Conservation (phyloP, 1,284 basidiomycete species). For the Fomitopsis schrenkii region DNA sequence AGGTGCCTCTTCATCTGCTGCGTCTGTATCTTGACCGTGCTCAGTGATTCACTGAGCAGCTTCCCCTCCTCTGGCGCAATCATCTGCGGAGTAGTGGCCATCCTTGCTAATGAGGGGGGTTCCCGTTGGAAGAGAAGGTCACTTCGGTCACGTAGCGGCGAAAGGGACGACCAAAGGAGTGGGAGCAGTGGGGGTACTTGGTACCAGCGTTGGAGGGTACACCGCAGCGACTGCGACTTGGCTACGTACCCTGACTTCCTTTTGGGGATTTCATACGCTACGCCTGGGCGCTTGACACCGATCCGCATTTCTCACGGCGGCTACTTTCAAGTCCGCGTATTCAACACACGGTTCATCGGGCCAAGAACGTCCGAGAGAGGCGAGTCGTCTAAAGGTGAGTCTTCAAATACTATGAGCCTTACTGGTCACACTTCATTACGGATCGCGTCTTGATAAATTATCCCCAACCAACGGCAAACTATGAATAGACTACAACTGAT, state of each 20-base stretch:
- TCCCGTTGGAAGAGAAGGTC: neutral
- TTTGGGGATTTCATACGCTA: neutral
- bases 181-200: neutral
- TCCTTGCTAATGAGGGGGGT: neutral
- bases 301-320: neutral
- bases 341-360: too few relatives aligned
- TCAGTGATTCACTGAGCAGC: constrained; percentile 76
- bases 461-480: too few relatives aligned
- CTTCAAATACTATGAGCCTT: too few relatives aligned
- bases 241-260: neutral
- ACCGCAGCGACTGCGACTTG: neutral
- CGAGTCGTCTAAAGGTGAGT: too few relatives aligned
- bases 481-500: too few relatives aligned
- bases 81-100: constrained; percentile 15
- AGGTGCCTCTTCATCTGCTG: constrained; percentile 92
- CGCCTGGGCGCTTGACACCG: neutral
- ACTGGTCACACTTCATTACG: too few relatives aligned
- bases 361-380: too few relatives aligned
- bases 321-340: neutral
- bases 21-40: constrained; percentile 88
- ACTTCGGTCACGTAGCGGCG: neutral
- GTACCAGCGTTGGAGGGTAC: neutral
- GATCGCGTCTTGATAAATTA: too few relatives aligned
- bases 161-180: neutral
- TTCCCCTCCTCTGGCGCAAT: constrained; percentile 65